Evolutionary conservation across 2,329 filamentous ascomycete genomes (phyloP), one percentile per base, ranked within the genome.

Genomic region (Fusarium marasasianum): DNA sequence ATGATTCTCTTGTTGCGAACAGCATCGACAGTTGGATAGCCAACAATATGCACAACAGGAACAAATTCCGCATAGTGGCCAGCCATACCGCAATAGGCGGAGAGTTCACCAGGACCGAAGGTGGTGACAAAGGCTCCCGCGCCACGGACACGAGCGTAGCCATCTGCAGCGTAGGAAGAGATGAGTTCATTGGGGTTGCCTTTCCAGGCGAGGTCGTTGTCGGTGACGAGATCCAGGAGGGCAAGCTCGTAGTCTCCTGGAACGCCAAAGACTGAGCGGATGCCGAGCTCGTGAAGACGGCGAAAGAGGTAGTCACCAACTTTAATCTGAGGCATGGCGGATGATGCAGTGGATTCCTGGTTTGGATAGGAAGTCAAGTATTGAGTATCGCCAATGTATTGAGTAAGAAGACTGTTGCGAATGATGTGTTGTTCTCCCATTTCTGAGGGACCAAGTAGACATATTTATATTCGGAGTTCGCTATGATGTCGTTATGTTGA

Each of bases 261-360:
- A 5, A 59, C 53, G 1, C 41, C 60, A 40, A 63, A 63, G 26
- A 63, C 26, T 24, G 60, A 63, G 6, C 53, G 53, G 4, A 59
- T 59, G 9, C 60, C 41, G 17, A 63, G 51, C 26, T 45, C 53
- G 5, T 63, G 53, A 6, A 63, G 33, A n/a, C 53, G 60, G n/a
- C 24, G 53, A 41, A 63, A 63, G 33, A 63, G 60, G n/a, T 63
- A 63, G 35, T 59, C 60, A 33, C 53, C 53, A 33, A 63, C 41
- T 26, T 63, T 63, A 18, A 47, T 13, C 24, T 33, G 15, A 31
- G 41, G 18, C 58, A 61, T 40, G 10, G 37, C n/a, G n/a, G 18
- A n/a, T 54, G 33, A 22, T 26, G 24, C 5, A 17, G 24, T 38
- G 4, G 14, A 12, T 29, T 15, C 11, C 31, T 54, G 18, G 10